Evolutionary conservation across 2,329 filamentous ascomycete genomes (phyloP).

Genomic region (Aspergillus niger): DNA sequence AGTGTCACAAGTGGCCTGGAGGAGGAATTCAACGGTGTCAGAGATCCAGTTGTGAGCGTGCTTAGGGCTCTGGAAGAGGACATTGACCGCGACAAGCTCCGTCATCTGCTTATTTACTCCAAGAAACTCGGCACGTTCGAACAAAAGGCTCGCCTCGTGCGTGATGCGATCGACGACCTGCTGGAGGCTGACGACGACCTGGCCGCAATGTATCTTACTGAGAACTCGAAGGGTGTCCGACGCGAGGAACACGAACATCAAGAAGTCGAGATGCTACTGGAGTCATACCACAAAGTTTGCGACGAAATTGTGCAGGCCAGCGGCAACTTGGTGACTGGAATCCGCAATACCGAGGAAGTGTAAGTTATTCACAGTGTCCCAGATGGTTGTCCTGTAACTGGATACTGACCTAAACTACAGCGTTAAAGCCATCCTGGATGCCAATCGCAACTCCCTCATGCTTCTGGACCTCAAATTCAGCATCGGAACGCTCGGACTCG

Average conservation of each 20-base stretch:
- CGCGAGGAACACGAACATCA: constrained; percentile 85
- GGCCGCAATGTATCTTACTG: constrained; percentile 90
- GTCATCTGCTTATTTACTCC: constrained; percentile 86
- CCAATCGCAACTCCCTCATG: constrained; percentile 98
- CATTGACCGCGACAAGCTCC: constrained; percentile 90
- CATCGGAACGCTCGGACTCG: constrained; percentile 90
- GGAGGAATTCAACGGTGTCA: constrained; percentile 89
- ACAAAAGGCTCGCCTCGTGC: constrained; percentile 90
- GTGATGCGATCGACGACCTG: constrained; percentile 92
- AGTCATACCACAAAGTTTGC: constrained; percentile 96
- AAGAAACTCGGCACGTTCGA: constrained; percentile 97
- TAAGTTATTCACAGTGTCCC: constrained; percentile 49
- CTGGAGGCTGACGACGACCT: constrained; percentile 96
- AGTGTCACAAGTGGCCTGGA: constrained; percentile 90
- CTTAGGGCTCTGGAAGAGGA: constrained; percentile 91
- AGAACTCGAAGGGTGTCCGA: constrained; percentile 73
- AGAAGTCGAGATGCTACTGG: constrained; percentile 93
- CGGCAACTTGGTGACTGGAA: constrained; percentile 88
- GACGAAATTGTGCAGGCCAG: constrained; percentile 97
- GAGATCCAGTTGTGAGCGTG: constrained; percentile 87
- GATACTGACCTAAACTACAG: constrained; percentile 49
- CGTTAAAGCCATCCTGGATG: constrained; percentile 94
- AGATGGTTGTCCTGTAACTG: background rate
- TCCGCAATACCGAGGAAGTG: constrained; percentile 98
- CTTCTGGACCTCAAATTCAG: constrained; percentile 94